Base-by-base conservation (phyloP, 2,329 filamentous ascomycete species). In the Aspergillus luchuensis region DNA sequence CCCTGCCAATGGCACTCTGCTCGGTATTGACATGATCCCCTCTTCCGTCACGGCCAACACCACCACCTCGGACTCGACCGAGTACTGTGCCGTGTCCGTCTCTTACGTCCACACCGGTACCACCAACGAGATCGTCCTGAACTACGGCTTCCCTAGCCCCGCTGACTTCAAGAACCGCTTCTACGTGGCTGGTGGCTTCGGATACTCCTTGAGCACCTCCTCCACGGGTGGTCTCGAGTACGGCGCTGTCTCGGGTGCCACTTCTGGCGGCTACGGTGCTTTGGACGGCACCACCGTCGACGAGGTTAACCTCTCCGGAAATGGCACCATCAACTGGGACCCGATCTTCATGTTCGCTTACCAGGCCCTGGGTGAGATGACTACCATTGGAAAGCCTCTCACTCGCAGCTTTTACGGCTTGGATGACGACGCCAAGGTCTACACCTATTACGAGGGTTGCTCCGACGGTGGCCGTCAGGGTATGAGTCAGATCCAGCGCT, bases 391-490 rank as follows among this genome's bases (percentile, higher is more conserved):
- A 15, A 82, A 82, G 66, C 69, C 74, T 48, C 71, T 82, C 23
- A 76, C 80, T 4, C 72, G 71, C 47, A 72, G 71, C 11, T 76
- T 82, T 66, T 82, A 79, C 67, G 71, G 68, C 50, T 48, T 68
- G 43, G 58, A 65, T 2, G 51, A 63, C 19, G 54, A 52, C 30
- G 56, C 63, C 30, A 74, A 72, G 60, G 8, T 74, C 41, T 74
- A 75, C 56, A 70, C 81, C 3, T 85, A 85, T 71, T 85, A 81
- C 64, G 77, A 83, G 63, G 82, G 82, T 4, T 85, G 83, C 71
- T 84, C 82, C 10, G 82, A 85, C 51, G 83, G 83, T 25, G 83
- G 81, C 1, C 78, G 82, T 48, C 79, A 84, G 70, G 82, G 80
- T 17, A 79, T 78, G 77, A 78, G 74, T 57, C 82, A 84, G 68